Conservation (phyloP, 495 filamentous ascomycete genomes). For the Penicillium paxilli region DNA sequence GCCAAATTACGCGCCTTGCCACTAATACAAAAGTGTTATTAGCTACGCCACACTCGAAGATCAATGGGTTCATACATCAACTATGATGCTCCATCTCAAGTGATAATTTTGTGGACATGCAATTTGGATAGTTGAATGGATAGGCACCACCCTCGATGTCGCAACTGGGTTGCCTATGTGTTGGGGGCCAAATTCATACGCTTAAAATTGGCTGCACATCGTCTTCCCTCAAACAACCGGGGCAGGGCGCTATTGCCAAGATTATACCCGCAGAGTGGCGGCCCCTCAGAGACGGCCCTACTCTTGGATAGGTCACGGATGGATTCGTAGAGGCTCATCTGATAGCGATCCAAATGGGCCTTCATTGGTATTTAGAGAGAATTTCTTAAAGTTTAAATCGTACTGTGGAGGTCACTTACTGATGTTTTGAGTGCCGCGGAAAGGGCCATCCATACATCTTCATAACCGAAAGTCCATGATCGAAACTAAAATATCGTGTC, state of each 20-base stretch:
- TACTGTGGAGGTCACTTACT: conserved; percentile 36
- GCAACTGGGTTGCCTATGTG: too few relatives aligned
- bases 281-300: conserved; percentile 53
- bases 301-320: conserved; percentile 40
- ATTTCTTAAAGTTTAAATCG: background rate
- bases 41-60: too few relatives aligned
- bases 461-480: conserved; percentile 92
- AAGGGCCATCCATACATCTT: conserved; percentile 88
- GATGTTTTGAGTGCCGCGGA: conserved; percentile 65
- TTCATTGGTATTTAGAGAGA: conserved; percentile 21
- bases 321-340: conserved; percentile 69
- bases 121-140: too few relatives aligned
- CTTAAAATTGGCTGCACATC: too few relatives aligned
- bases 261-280: conserved; percentile 72
- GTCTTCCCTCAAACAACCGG: too few relatives aligned
- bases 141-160: too few relatives aligned
- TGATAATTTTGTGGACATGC: too few relatives aligned
- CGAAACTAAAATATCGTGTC: conserved; percentile 83
- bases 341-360: conserved; percentile 85
- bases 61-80: too few relatives aligned
- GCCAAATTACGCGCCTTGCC: too few relatives aligned
- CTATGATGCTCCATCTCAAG: too few relatives aligned
- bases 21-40: too few relatives aligned
- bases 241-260: conserved; percentile 83
- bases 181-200: too few relatives aligned